Base-by-base conservation (phyloP, 2,329 filamentous ascomycete species). In the Herpotrichia juniperi region DNA sequence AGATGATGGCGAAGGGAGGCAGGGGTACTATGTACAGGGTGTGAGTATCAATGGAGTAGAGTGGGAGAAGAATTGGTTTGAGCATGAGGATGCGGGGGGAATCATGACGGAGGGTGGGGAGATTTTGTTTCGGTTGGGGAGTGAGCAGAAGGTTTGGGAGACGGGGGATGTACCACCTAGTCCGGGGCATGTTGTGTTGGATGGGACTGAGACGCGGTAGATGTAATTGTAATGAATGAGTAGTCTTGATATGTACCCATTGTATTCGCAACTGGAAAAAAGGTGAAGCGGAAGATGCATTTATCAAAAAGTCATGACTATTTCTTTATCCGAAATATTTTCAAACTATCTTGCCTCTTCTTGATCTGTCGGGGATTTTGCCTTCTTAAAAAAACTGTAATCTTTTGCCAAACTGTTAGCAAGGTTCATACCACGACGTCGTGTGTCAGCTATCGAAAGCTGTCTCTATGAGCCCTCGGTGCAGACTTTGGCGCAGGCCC, bases 41-140 rank as follows among this genome's bases (percentile, higher is more conserved):
- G 70, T 85, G 1, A 79, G 69, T 48, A 78, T 85, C 31, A 84
- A 85, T 51, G 82, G 80, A 0, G 51, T 80, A 47, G 2, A 50
- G 0, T 84, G 82, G 83, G 59, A 71, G 0, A 78, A 76, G 68
- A 85, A 81, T 48, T 85, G 83, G 83, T 74, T 85, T 16, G 74
- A 78, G 49, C 81, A 85, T 62, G 74, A 77, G 1, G 79, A 85
- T 61, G 64, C 54, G 0, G 68, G 62, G 1, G 66, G 63, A 0
- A 67, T 72, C 19, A 72, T 73, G 69, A 63, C 50, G 1, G 40
- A 67, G 6, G 71, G 71, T 1, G 72, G 71, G 4, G 69, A 72
- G 45, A 71, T 74, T 39, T 5, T 67, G 21, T 74, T 74, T 21
- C 50, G 22, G 9, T 49, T 74, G 2, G 69, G 71, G 1, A 46